Evolutionary conservation across 208 protist species (phyloP).

Genomic region (Leishmania mexicana): DNA sequence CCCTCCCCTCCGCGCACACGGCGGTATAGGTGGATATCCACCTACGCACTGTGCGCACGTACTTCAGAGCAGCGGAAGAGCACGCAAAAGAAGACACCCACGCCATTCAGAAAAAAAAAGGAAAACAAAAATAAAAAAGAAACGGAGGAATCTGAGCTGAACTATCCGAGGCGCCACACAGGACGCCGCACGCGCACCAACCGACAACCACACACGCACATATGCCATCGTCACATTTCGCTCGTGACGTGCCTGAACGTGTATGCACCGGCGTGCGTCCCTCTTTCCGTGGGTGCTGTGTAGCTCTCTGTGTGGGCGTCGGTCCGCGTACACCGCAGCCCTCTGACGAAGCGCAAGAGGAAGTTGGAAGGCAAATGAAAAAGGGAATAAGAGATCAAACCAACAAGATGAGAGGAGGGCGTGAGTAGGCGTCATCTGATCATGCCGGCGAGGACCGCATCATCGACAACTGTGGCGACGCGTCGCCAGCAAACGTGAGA

Average conservation of each 20-base stretch:
- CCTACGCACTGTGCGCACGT: not conserved
- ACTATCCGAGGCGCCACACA: not conserved
- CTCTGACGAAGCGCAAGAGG: not conserved
- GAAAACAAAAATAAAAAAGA: not conserved
- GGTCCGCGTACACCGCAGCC: not conserved
- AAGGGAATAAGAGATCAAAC: constrained; percentile 19
- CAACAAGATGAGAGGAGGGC: constrained; percentile 12
- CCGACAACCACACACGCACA: not conserved
- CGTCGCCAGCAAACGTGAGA: not conserved
- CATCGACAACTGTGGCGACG: too few species aligned
- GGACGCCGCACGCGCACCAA: not conserved
- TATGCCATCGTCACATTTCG: not conserved
- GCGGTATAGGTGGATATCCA: not conserved
- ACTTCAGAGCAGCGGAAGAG: not conserved
- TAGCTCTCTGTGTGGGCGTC: not conserved
- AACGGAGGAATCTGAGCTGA: not conserved
- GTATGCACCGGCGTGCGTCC: not conserved
- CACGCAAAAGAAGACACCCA: not conserved
- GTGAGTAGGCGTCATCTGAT: not conserved
- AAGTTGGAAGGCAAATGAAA: not conserved
- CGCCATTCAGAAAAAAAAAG: not conserved
- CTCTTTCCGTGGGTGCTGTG: not conserved
- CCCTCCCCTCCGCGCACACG: not conserved
- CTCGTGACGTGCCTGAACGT: not conserved
- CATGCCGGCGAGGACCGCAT: not conserved